Conservation (phyloP, 1,139 yeast species). For the Kodamaea fungicola region DNA sequence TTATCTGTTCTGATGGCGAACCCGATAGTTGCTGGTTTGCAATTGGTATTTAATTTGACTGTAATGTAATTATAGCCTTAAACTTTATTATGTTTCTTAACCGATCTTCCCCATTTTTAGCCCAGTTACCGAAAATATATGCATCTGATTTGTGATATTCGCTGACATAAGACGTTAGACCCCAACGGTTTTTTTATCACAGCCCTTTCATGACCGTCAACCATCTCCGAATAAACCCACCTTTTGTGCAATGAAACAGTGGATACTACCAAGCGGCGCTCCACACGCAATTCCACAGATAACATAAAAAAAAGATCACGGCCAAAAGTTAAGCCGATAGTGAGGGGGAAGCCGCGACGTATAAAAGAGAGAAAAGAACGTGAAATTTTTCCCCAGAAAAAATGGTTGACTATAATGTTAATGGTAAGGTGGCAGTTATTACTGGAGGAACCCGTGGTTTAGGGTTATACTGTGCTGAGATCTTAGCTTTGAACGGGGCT, state of each 20-base stretch:
- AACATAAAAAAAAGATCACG: not conserved
- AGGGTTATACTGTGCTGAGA: constrained; percentile 68
- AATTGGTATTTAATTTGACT: constrained; percentile 37
- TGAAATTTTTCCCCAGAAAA: constrained; percentile 1
- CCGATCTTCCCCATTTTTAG: too few relatives aligned
- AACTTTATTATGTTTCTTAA: too few relatives aligned
- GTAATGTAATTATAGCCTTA: too few relatives aligned
- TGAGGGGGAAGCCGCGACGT: constrained; percentile 1
- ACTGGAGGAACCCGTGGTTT: constrained; percentile 84
- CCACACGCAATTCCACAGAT: not conserved
- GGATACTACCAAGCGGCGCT: not conserved
- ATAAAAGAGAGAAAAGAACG: not conserved
- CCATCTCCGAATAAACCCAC: too few relatives aligned
- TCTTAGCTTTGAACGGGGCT: constrained; percentile 62
- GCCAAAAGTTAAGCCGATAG: not conserved
- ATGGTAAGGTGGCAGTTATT: constrained; percentile 65
- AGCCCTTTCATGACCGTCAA: too few relatives aligned
- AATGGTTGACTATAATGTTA: constrained; percentile 48
- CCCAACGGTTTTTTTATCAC: too few relatives aligned
- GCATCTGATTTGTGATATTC: too few relatives aligned
- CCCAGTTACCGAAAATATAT: too few relatives aligned
- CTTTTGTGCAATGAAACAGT: too few relatives aligned
- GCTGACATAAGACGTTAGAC: too few relatives aligned
- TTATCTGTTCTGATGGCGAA: constrained; percentile 63
- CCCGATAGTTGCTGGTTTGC: constrained; percentile 64